A percentile compares a stretch with the other conserved stretches of the same genome.
phyloP scores from a whole-genome alignment of 805 yeast species.

The Starmera caribaea region DNA sequence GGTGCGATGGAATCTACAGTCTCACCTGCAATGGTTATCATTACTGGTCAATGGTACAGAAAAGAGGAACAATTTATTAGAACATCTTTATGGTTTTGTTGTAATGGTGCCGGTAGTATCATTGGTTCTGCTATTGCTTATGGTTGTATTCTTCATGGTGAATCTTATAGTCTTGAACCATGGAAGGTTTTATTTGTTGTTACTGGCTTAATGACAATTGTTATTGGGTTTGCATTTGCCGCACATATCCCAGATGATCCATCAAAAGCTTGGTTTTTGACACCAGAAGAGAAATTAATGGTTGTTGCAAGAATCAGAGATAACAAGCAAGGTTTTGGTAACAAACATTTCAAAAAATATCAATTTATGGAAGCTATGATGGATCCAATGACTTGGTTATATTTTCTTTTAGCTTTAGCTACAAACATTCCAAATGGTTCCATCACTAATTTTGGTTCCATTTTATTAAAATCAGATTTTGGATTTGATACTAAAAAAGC shows the following conservation, averaged over 20 bases:
- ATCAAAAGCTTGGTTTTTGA: conserved; percentile 26
- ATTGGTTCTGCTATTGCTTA: conserved; percentile 38
- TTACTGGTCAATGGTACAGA: conserved; percentile 11
- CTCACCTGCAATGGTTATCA: conserved; percentile 17
- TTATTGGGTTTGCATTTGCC: conserved; percentile 30
- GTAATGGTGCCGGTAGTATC: conserved; percentile 26
- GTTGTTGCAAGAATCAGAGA: conserved; percentile 34
- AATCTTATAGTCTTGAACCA: conserved; percentile 25
- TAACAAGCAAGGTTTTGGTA: conserved; percentile 36
- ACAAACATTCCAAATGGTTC: conserved; percentile 34
- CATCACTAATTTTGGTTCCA: conserved; percentile 33
- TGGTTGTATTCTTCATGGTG: conserved; percentile 25
- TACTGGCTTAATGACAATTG: conserved; percentile 42
- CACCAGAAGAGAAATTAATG: conserved; percentile 29
- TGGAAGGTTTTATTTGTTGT: conserved; percentile 50
- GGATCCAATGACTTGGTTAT: conserved; percentile 25
- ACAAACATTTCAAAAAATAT: conserved; percentile 24
- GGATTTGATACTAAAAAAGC: conserved; percentile 27
- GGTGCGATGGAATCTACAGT: conserved; percentile 40
- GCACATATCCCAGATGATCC: conserved; percentile 43
- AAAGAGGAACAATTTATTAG: conserved; percentile 22
- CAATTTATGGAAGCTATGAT: conserved; percentile 29
- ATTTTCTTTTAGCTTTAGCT: conserved; percentile 21
- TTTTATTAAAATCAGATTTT: conserved; percentile 29
- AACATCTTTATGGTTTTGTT: conserved; percentile 21